A percentile compares a stretch with the other conserved stretches of the same genome.
Conservation (phyloP, 2,329 filamentous ascomycete genomes). For the Penicillium sp. region DNA sequence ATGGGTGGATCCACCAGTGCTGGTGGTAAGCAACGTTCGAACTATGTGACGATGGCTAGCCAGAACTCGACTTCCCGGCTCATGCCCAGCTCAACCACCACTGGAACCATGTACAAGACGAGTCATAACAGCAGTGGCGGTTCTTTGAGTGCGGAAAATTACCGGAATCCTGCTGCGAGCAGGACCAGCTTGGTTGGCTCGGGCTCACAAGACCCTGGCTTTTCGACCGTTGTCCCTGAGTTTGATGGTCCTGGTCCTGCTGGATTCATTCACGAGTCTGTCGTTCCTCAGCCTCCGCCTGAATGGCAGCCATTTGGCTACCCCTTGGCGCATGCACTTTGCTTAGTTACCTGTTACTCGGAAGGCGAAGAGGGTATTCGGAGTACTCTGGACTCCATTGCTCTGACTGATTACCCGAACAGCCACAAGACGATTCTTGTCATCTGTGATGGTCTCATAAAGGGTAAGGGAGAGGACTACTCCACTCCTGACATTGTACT, state of each 20-base stretch:
- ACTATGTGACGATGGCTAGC: conserved; percentile 91
- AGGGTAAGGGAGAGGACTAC: conserved; percentile 82
- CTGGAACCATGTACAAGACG: conserved; percentile 68
- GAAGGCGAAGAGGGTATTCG: conserved; percentile 91
- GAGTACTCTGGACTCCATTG: conserved; percentile 92
- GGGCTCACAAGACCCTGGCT: conserved; percentile 48
- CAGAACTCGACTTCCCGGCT: conserved; percentile 75
- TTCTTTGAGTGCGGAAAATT: conserved; percentile 51
- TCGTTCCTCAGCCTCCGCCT: conserved; percentile 91
- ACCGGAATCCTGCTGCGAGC: conserved; percentile 41
- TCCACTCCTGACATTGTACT: conserved; percentile 89
- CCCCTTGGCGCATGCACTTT: conserved; percentile 89
- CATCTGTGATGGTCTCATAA: conserved; percentile 96
- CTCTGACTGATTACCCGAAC: conserved; percentile 97
- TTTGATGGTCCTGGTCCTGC: conserved; percentile 76
- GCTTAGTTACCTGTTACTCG: conserved; percentile 93
- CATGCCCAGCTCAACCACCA: conserved; percentile 52
- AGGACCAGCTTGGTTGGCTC: conserved; percentile 63
- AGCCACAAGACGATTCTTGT: conserved; percentile 97
- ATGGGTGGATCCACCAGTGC: conserved; percentile 55
- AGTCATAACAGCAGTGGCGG: conserved; percentile 57
- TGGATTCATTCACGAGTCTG: conserved; percentile 93
- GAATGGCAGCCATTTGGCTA: conserved; percentile 98
- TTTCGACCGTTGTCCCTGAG: conserved; percentile 56
- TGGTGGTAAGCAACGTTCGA: conserved; percentile 49